phyloP scores from a whole-genome alignment of 108 stramenopile genomes.

The Aureococcus anophagefferens region DNA sequence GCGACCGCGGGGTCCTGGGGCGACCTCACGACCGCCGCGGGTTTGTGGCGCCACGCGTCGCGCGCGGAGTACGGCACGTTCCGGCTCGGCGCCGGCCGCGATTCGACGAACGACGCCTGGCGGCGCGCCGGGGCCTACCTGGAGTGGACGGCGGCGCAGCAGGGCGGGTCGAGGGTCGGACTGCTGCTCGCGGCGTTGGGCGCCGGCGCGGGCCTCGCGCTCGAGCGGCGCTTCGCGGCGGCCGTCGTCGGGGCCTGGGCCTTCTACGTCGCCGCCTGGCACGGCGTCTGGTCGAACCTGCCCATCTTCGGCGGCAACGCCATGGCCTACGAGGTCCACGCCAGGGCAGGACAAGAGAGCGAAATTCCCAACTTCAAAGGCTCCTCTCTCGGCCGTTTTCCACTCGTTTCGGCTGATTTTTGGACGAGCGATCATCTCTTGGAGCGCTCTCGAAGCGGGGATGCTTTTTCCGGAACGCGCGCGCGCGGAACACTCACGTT shows the following conservation, averaged over 20 bases:
- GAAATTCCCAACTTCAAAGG: too few species aligned
- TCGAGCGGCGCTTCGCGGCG: background rate
- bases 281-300: constrained; percentile 9
- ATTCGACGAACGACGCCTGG: background rate
- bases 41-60: constrained; percentile 52
- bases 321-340: constrained; percentile 7
- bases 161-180: background rate
- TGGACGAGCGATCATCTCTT: too few species aligned
- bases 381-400: too few species aligned
- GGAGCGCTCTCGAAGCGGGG: too few species aligned
- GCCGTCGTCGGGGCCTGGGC: background rate
- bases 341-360: too few species aligned
- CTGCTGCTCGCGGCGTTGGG: background rate
- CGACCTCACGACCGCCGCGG: constrained; percentile 38
- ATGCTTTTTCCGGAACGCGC: too few species aligned
- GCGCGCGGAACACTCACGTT: too few species aligned
- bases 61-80: constrained; percentile 66
- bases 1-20: constrained; percentile 61
- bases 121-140: background rate
- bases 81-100: constrained; percentile 19
- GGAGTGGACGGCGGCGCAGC: background rate
- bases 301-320: background rate
- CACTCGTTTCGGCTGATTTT: too few species aligned
- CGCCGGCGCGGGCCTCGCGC: background rate
- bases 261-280: background rate